Base-by-base conservation (phyloP, 1,284 basidiomycete species). In the Ganoderma lingzhi region DNA sequence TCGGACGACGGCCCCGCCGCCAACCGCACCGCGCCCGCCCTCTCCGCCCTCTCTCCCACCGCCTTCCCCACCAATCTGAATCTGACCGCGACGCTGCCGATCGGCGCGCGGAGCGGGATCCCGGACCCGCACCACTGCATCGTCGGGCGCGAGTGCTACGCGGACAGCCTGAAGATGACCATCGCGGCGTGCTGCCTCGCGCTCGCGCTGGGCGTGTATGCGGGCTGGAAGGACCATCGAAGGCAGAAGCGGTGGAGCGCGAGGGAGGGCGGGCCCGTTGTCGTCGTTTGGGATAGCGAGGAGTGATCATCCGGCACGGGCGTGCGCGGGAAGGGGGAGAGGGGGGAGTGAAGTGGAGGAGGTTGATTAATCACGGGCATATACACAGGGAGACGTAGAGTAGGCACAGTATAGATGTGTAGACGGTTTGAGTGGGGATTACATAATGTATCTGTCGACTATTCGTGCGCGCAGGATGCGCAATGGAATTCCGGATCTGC, bases 121-220 rank as follows among this genome's bases (percentile, higher is more conserved):
- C 78, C 81, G 6, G 77, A 78, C 1, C 77, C 72, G 41, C 80
- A 80, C 45, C 85, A 86, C 72, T 90, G 88, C 74, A 74, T 86
- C 51, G 77, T 84, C 41, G 88, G 88, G 6, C 78, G 83, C 35
- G 76, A 80, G 48, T 90, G 88, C 75, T 90, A 90, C 71, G 82
- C 84, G 30, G 82, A 82, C 62, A 86, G 85, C 48, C 76, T 90
- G 35, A 82, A 86, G 72, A 71, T 89, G 65, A 90, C 88, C 6
- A 80, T 82, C 44, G 77, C 71, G 1, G 87, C 85, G 23, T 88
- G 86, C 70, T 78, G 82, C 62, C 39, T 85, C 2, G 84, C 84
- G 3, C 78, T 88, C n/a, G 78, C 77, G 17, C 79, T 90, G 42
- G 85, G 84, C 61, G 69, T 85, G 3, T 87, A 84, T 78, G 84